Base-by-base conservation (phyloP, 768 basidiomycete genomes). In the Psilocybe subaeruginosa region DNA sequence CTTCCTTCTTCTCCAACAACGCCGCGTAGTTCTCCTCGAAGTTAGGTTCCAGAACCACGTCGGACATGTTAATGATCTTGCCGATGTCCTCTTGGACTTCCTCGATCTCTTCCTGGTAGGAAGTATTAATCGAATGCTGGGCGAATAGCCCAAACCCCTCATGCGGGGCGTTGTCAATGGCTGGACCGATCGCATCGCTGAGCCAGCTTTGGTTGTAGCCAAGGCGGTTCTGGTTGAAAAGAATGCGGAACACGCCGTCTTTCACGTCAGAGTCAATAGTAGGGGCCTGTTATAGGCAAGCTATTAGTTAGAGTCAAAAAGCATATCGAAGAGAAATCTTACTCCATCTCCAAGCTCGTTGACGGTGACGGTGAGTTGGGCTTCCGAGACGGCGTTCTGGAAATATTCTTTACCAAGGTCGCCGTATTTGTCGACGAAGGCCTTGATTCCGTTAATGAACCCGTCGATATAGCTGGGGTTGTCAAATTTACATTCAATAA, bases 191-290 rank as follows among this genome's bases (percentile, higher is more conserved):
- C 16, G 55, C 53, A 27, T 74, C 71, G 43, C 59, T 45, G 8
- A 71, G 63, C 53, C 63, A 69, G 58, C 54, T 67, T 54, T 69
- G 66, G 66, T 77, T 77, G 64, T 69, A 75, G 0, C 74, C 75
- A 12, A 80, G 72, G 23, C 62, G 63, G 27, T 66, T 61, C 45
- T 72, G 65, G 33, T 70, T 58, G 70, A 80, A 78, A 46, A 80
- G 71, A 57, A 80, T 77, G 61, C 72, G 70, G 70, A 74, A 78
- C 14, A 76, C 73, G 11, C 77, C 77, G n/a, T 77, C 76, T 58
- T 73, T 73, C 61, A 80, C 69, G 23, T 77, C 77, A 29, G 72
- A 68, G 30, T 63, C 50, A 64, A 80, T 74, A 29, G 70, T 69
- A 17, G 65, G 65, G 12, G 69, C 76, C 70, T 77, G 66, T 47